Base-by-base conservation (phyloP, 352 stramenopile species). In the Globisporangium recalcitrans region DNA sequence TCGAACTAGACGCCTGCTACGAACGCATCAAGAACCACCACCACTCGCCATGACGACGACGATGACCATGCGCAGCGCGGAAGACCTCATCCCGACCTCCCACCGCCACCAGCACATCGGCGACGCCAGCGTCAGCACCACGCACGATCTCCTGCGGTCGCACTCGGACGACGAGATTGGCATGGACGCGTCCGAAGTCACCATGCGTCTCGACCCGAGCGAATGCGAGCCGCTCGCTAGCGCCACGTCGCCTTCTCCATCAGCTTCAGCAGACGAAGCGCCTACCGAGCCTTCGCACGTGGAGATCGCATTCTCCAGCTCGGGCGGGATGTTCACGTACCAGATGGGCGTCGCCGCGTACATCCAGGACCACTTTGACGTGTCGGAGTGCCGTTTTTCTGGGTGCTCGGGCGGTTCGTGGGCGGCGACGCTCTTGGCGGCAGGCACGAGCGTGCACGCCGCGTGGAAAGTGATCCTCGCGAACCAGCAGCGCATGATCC, bases 271-370 rank as follows among this genome's bases (percentile, higher is more conserved):
- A 22, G n/a, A 44, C 11, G 9, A 21, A 44, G 31, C 26, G 49
- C 8, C 47, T 10, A 10, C 6, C 10, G 13, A 40, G 51, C 51
- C 44, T 10, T 52, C 60, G 32, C 75, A 75, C 1, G 70, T 90
- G 44, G 80, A 90, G 66, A 77, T 88, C 54, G 77, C 76, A 8
- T 90, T 90, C 66, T 87, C 80, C 32, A 75, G 78, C 10, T 89
- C 78, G n/a, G 80, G 67, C 2, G 80, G 78, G 31, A 71, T 79
- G 64, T 90, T 90, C 56, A 77, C 87, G 9, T 90, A 88, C 60
- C 80, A 90, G 67, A 90, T 90, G 80, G 80, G 80, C 29, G 64
- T 88, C 52, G 80, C 80, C 0, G 80, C 80, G 34, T 90, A 83
- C 66, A 65, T 90, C 9, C 80, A 90, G 53, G 80, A 90, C 40